These are phyloP conservation scores for Talinum fruticosum DNA, from an alignment of 148 eudicot genomes.

Conservation along the genomic window DNA sequence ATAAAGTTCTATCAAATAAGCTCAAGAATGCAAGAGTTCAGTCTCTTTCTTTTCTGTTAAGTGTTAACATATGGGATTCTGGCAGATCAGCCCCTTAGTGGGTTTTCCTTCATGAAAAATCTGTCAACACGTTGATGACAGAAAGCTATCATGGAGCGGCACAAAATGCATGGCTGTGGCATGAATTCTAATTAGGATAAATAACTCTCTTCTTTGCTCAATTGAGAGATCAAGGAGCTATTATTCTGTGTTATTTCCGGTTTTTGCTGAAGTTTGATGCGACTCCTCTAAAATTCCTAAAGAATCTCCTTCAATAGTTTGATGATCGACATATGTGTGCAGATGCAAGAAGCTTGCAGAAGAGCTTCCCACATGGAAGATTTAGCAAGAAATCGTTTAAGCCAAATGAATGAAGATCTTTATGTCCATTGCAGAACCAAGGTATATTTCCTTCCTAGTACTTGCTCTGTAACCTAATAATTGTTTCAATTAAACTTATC, in stretches of 20 bases:
- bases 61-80: too few relatives aligned
- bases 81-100: too few relatives aligned
- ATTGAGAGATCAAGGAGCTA: not conserved
- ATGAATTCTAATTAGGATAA: not conserved
- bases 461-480: not conserved
- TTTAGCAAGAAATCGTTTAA: constrained; percentile 30
- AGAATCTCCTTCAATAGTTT: not conserved
- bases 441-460: constrained; percentile 27
- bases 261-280: not conserved
- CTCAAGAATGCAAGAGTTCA: too few relatives aligned
- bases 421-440: constrained; percentile 51
- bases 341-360: constrained; percentile 47
- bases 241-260: not conserved
- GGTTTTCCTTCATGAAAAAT: too few relatives aligned
- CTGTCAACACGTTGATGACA: too few relatives aligned
- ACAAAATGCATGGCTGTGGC: not conserved
- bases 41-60: too few relatives aligned
- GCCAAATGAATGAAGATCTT: constrained; percentile 56
- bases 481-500: not conserved
- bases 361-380: constrained; percentile 44
- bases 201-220: not conserved
- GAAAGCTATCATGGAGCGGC: too few relatives aligned
- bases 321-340: constrained; percentile 7
- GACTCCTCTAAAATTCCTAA: not conserved
- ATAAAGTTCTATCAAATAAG: too few relatives aligned